These are phyloP conservation scores for Dictyostelium purpureum DNA, from an alignment of 78 protist species.

Conservation along the genomic window DNA sequence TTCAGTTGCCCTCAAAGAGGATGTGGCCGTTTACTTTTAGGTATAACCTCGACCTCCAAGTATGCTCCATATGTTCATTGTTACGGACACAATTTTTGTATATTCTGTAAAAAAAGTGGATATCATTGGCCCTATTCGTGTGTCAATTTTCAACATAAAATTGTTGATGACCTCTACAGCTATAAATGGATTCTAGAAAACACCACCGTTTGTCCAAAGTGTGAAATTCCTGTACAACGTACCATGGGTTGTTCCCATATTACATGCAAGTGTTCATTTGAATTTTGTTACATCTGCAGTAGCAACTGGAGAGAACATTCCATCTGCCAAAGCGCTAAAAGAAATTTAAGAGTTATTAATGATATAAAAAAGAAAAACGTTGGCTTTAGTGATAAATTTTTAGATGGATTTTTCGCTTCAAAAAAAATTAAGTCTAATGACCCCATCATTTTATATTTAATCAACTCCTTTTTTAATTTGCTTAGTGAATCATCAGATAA, in stretches of 20 bases:
- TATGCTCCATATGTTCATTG: slow-evolving; percentile 19
- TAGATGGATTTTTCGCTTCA: too few relatives aligned
- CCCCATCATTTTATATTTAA: too few relatives aligned
- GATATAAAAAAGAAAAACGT: too few relatives aligned
- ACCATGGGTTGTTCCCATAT: slow-evolving; percentile 80
- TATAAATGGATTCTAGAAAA: slow-evolving; percentile 12
- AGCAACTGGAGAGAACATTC: too few relatives aligned
- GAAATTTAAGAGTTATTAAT: too few relatives aligned
- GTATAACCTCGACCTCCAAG: neutral
- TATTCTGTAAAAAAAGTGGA: neutral
- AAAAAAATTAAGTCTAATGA: too few relatives aligned
- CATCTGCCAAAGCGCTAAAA: too few relatives aligned
- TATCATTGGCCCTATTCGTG: slow-evolving; percentile 49
- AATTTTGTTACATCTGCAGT: slow-evolving; percentile 62
- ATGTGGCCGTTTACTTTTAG: neutral
- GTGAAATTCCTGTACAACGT: slow-evolving; percentile 29
- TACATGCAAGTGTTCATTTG: slow-evolving; percentile 30
- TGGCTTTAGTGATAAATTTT: too few relatives aligned
- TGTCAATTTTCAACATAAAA: too few relatives aligned
- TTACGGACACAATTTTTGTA: neutral
- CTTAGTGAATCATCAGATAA: too few relatives aligned
- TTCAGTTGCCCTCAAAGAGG: neutral
- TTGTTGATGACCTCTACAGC: neutral
- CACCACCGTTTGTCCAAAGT: slow-evolving; percentile 32
- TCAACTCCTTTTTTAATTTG: too few relatives aligned